Evolutionary conservation across 2,329 filamentous ascomycete genomes (phyloP), one percentile per base, ranked within the genome.

Genomic region (Paracorniculantispora psalliotae): DNA sequence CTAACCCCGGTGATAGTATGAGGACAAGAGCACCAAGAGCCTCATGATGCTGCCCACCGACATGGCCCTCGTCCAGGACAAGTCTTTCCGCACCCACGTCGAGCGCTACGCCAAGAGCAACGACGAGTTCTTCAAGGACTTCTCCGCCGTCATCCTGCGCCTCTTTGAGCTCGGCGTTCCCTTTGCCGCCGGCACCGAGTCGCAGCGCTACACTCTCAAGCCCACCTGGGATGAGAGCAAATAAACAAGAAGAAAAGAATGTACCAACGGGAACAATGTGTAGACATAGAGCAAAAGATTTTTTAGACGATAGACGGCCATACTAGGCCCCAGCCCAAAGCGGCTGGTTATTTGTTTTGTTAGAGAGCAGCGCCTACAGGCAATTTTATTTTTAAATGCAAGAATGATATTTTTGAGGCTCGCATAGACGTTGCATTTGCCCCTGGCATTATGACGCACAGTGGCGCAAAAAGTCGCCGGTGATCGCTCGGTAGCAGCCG

Each of bases 1-100:
- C 30, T 33, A 33, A 33, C 30, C 6, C 6, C 30, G 12, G 30
- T 7, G 30, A 25, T 6, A 57, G 83, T 93, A 88, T 72, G 87
- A 96, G 78, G 92, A 97, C 78, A 89, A 90, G 79, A 84, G 81
- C 70, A 91, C 88, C 69, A 92, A 96, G 84, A 82, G 82, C 44
- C 79, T 97, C 68, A 97, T 99, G 94, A 97, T 99, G 93, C 80
- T 99, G 74, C 94, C 94, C 56, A 89, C 91, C 64, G 93, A 99
- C 71, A 86, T 96, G 77, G 89, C 88, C 59, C 81, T 97, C 59
- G 78, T 96, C 70, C 84, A 92, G 78, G 93, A 97, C 78, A 93
- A 93, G 83, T 81, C 80, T 65, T 96, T 97, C 82, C 86, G 83
- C 77, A 79, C 84, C 70, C 87, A 84, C 69, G 90, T 93, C 30